Evolutionary conservation across 2,329 filamentous ascomycete species (phyloP).

Genomic region (Paradendryphiella salina): DNA sequence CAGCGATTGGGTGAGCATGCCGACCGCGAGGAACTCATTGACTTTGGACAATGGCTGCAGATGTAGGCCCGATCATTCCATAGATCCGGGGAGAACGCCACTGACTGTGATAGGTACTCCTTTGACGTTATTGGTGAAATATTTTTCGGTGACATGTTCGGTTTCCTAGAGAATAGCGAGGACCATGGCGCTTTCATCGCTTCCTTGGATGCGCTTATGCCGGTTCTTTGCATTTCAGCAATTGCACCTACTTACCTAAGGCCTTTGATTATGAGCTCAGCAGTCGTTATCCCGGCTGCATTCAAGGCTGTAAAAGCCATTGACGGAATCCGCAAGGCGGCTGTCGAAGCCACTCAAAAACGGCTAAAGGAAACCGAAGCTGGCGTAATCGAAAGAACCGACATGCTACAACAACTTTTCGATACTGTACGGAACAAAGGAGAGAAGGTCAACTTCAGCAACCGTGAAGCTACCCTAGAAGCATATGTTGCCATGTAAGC

Average conservation of each 20-base stretch:
- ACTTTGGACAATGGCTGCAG: conserved; percentile 23
- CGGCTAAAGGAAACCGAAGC: conserved; percentile 11
- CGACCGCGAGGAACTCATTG: conserved; percentile 15
- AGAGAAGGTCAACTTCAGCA: conserved; percentile 39
- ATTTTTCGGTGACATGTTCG: conserved; percentile 22
- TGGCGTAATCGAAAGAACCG: conserved; percentile 19
- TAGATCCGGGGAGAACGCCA: neutral
- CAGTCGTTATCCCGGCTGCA: conserved; percentile 20
- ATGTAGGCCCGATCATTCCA: conserved; percentile 33
- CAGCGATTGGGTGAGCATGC: conserved; percentile 22
- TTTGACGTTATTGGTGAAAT: conserved; percentile 24
- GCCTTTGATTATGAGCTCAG: conserved; percentile 11
- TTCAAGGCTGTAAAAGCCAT: conserved; percentile 25
- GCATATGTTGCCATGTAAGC: conserved; percentile 34
- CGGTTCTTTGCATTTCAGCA: conserved; percentile 16
- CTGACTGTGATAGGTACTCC: conserved; percentile 20
- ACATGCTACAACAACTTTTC: conserved; percentile 38
- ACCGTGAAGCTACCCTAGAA: conserved; percentile 33
- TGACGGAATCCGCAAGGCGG: conserved; percentile 14
- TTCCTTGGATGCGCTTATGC: conserved; percentile 44
- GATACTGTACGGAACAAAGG: conserved; percentile 38
- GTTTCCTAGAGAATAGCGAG: conserved; percentile 22
- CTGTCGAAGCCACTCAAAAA: conserved; percentile 13
- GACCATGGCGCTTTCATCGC: conserved; percentile 22
- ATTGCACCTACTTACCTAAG: conserved; percentile 15